Evolutionary conservation across 768 basidiomycete genomes (phyloP).

Genomic region (Mycena pura): DNA sequence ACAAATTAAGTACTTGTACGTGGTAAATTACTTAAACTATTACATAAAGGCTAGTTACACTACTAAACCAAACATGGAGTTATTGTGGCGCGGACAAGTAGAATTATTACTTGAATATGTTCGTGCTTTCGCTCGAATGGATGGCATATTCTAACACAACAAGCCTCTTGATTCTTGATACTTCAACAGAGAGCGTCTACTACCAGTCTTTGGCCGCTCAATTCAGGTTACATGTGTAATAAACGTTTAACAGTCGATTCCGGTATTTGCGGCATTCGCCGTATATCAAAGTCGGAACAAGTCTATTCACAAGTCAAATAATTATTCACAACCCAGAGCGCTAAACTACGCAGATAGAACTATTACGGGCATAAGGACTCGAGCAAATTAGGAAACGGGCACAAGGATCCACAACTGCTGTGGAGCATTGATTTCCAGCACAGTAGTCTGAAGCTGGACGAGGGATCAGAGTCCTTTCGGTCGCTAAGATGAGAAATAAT

Average conservation of each 20-base stretch:
- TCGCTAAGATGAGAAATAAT: background rate
- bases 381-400: background rate
- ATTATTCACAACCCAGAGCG: background rate
- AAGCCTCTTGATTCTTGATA: background rate
- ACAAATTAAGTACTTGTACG: too few relatives aligned
- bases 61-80: too few relatives aligned
- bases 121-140: too few relatives aligned
- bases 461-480: background rate
- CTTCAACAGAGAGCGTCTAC: too few relatives aligned
- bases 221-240: background rate
- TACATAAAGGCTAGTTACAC: too few relatives aligned
- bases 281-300: background rate
- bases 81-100: too few relatives aligned
- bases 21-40: too few relatives aligned
- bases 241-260: too few relatives aligned
- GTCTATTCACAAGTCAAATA: background rate
- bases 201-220: background rate
- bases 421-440: background rate
- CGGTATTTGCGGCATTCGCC: too few relatives aligned
- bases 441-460: background rate
- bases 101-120: too few relatives aligned
- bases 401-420: constrained; percentile 3
- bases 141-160: background rate
- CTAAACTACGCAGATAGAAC: background rate
- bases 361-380: too few relatives aligned